These are phyloP conservation scores for Butyriboletus pseudospeciosus DNA, from an alignment of 1,284 basidiomycete genomes.

Conservation along the genomic window DNA sequence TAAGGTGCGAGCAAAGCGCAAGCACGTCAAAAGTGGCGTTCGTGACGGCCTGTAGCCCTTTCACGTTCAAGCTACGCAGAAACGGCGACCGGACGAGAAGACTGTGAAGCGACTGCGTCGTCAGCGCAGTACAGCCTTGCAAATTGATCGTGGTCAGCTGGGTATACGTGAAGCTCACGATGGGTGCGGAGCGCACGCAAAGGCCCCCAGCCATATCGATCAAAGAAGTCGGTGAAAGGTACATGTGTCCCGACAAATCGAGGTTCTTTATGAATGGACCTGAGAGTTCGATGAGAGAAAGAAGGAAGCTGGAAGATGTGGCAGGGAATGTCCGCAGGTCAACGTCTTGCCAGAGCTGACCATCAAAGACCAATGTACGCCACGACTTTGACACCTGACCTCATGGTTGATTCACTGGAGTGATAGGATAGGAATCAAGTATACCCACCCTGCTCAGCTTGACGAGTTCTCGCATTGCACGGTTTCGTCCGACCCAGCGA, in stretches of 20 bases:
- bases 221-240: constrained; percentile 49
- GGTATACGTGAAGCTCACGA: constrained; percentile 45
- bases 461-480: constrained; percentile 72
- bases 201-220: constrained; percentile 51
- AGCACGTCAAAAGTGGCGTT: constrained; percentile 71
- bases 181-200: constrained; percentile 39
- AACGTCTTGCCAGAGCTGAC: constrained; percentile 75
- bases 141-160: constrained; percentile 70
- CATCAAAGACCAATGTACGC: constrained; percentile 77
- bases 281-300: constrained; percentile 47
- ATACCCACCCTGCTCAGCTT: constrained; percentile 70
- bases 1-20: constrained; percentile 52
- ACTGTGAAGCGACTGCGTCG: constrained; percentile 61
- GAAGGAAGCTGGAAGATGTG: constrained; percentile 47
- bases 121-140: constrained; percentile 66
- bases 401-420: constrained; percentile 8
- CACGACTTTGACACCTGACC: constrained; percentile 78
- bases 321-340: constrained; percentile 59
- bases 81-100: constrained; percentile 67
- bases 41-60: constrained; percentile 64
- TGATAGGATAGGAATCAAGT: constrained; percentile 20
- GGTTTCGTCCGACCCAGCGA: constrained; percentile 69
- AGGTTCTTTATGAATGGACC: constrained; percentile 66
- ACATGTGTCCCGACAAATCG: constrained; percentile 62
- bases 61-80: constrained; percentile 60